Evolutionary conservation across 2,329 filamentous ascomycete species (phyloP).

Genomic region (Myriosclerotinia duriaeana): DNA sequence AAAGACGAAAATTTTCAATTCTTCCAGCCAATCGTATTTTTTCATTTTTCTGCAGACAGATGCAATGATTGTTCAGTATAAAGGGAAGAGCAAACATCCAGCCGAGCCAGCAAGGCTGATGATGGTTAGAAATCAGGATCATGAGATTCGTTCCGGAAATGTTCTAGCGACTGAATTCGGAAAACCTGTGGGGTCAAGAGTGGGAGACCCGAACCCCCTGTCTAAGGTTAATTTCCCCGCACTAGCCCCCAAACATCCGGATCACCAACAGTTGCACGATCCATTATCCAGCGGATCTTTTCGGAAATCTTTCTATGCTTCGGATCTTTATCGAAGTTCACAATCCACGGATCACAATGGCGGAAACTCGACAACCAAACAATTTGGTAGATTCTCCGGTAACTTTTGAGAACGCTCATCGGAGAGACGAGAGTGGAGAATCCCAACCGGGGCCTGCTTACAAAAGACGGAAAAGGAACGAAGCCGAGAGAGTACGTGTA

Average conservation of each 20-base stretch:
- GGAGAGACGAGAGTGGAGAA: neutral
- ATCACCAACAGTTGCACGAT: neutral
- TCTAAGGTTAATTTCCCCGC: constrained; percentile 4
- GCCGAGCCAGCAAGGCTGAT: neutral
- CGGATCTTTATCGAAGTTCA: neutral
- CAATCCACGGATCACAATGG: neutral
- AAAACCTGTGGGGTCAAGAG: neutral
- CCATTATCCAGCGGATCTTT: neutral
- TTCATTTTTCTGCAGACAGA: neutral
- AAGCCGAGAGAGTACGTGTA: constrained; percentile 39
- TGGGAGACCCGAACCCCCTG: constrained; percentile 5
- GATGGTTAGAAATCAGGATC: neutral
- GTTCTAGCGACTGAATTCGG: neutral
- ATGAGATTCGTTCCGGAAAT: constrained; percentile 1
- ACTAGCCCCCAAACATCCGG: constrained; percentile 8
- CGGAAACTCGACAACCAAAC: constrained; percentile 5
- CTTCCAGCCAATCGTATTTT: neutral
- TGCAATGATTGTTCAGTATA: neutral
- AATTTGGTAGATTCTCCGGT: neutral
- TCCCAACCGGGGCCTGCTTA: neutral
- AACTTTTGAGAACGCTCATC: neutral
- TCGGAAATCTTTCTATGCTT: constrained; percentile 3
- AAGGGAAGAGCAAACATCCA: neutral
- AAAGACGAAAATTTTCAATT: neutral
- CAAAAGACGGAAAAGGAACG: constrained; percentile 30